Conservation (phyloP, 2,329 filamentous ascomycete species). For the Trichoderma polysporum region DNA sequence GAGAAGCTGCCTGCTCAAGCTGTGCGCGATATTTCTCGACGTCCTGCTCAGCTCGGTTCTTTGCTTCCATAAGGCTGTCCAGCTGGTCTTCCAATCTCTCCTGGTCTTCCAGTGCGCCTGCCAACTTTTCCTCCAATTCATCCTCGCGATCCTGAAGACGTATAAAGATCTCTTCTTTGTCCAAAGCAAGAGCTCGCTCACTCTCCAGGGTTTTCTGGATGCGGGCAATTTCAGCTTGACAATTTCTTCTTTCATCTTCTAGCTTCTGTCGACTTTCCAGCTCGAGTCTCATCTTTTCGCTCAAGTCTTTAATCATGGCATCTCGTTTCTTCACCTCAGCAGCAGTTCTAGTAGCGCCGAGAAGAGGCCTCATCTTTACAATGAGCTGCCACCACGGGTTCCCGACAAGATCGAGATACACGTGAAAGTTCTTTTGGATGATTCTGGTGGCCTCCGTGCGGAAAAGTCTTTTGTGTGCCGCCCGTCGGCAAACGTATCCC, state of each 20-base stretch:
- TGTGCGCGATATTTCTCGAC: slow-evolving; percentile 76
- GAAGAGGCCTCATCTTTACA: slow-evolving; percentile 88
- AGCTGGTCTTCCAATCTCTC: slow-evolving; percentile 92
- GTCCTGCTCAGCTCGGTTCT: slow-evolving; percentile 84
- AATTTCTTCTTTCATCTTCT: slow-evolving; percentile 87
- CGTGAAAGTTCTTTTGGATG: slow-evolving; percentile 89
- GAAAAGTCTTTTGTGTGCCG: slow-evolving; percentile 90
- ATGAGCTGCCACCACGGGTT: slow-evolving; percentile 98
- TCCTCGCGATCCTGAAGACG: slow-evolving; percentile 88
- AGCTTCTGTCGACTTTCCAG: slow-evolving; percentile 71
- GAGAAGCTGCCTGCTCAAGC: slow-evolving; percentile 84
- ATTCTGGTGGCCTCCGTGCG: slow-evolving; percentile 92
- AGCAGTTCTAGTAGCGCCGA: slow-evolving; percentile 88
- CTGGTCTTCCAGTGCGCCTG: slow-evolving; percentile 89
- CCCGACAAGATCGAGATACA: slow-evolving; percentile 83
- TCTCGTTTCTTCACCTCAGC: slow-evolving; percentile 94
- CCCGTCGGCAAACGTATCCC: slow-evolving; percentile 83
- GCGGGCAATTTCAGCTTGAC: slow-evolving; percentile 80
- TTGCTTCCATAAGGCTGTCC: slow-evolving; percentile 82
- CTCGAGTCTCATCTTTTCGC: slow-evolving; percentile 79
- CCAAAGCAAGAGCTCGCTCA: slow-evolving; percentile 88
- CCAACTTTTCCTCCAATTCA: slow-evolving; percentile 89
- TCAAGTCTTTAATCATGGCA: slow-evolving; percentile 85
- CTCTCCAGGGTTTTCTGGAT: slow-evolving; percentile 95
- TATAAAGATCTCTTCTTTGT: slow-evolving; percentile 99